phyloP scores from a whole-genome alignment of 345 rosid genomes.

The Garcia nutans region DNA sequence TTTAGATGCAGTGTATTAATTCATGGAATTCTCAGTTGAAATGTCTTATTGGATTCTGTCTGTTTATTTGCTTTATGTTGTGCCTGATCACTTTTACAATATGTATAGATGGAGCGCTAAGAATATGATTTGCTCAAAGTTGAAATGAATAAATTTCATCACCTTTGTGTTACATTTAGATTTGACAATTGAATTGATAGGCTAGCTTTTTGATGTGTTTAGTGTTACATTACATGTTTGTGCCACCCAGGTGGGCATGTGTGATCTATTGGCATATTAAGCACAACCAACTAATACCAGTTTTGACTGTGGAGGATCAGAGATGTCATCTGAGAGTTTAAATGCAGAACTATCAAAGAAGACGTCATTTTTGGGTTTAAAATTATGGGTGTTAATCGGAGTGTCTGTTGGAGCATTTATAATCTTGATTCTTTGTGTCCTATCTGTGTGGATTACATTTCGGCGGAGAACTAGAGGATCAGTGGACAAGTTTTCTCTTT shows the following conservation, averaged over 20 bases:
- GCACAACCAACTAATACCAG: neutral
- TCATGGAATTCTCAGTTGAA: slow-evolving; percentile 7
- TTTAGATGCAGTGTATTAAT: neutral
- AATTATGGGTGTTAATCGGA: slow-evolving; percentile 87
- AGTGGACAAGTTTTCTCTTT: slow-evolving; percentile 46
- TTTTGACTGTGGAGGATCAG: slow-evolving; percentile 25
- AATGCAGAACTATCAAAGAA: slow-evolving; percentile 73
- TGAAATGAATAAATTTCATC: slow-evolving; percentile 20
- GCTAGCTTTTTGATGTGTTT: slow-evolving; percentile 5
- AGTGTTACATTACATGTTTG: slow-evolving; percentile 19
- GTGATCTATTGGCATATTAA: slow-evolving; percentile 12
- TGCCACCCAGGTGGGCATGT: slow-evolving; percentile 34
- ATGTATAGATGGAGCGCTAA: slow-evolving; percentile 21
- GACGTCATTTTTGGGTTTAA: slow-evolving; percentile 77
- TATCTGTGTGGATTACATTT: slow-evolving; percentile 81
- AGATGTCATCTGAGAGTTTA: slow-evolving; percentile 68
- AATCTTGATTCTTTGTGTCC: slow-evolving; percentile 70
- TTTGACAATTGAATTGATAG: slow-evolving; percentile 17
- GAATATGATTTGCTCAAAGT: slow-evolving; percentile 15
- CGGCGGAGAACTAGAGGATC: slow-evolving; percentile 60
- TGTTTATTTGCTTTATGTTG: slow-evolving; percentile 3
- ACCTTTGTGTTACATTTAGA: slow-evolving; percentile 9
- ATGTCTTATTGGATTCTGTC: slow-evolving; percentile 25
- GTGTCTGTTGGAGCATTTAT: slow-evolving; percentile 71
- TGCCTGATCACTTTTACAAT: slow-evolving; percentile 1